A percentile compares a stretch with the other conserved stretches of the same genome.
Conservation (phyloP, 441 rosid genomes). For the Populus hybrid region DNA sequence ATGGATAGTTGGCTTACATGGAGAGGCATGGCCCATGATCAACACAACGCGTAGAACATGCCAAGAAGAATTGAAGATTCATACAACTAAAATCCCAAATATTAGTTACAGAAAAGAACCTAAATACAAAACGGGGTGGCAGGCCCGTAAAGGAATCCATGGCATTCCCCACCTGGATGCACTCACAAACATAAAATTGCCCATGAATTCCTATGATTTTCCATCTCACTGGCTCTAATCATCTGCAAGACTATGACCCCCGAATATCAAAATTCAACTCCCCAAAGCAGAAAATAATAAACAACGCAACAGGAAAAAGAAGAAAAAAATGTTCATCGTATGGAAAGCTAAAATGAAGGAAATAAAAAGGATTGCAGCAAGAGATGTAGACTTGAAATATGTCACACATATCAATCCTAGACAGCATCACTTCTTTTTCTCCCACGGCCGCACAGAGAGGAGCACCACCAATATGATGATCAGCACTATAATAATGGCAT, state of each 20-base stretch:
- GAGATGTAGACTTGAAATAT: not conserved
- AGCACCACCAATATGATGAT: slow-evolving; percentile 68
- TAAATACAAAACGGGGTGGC: not conserved
- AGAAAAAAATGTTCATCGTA: not conserved
- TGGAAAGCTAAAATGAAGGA: not conserved
- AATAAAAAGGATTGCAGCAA: slow-evolving; percentile 3
- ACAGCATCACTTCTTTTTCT: slow-evolving; percentile 24
- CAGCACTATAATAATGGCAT: slow-evolving; percentile 56
- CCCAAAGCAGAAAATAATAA: not conserved
- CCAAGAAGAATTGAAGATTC: not conserved
- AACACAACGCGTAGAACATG: not conserved
- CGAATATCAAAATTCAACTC: slow-evolving; percentile 2
- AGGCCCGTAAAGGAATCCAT: not conserved
- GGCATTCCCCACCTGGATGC: not conserved
- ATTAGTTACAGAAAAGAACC: slow-evolving; percentile 10
- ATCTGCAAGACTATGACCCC: not conserved
- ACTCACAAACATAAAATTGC: not conserved
- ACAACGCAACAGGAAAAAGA: not conserved
- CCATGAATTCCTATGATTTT: not conserved
- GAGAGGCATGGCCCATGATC: not conserved
- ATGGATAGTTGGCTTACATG: not conserved
- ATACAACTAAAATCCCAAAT: not conserved
- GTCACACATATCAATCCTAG: not conserved
- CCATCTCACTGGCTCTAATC: not conserved
- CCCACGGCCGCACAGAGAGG: slow-evolving; percentile 64